Base-by-base conservation (phyloP, 164 flowering plant genomes). In the Buxus sempervirens region DNA sequence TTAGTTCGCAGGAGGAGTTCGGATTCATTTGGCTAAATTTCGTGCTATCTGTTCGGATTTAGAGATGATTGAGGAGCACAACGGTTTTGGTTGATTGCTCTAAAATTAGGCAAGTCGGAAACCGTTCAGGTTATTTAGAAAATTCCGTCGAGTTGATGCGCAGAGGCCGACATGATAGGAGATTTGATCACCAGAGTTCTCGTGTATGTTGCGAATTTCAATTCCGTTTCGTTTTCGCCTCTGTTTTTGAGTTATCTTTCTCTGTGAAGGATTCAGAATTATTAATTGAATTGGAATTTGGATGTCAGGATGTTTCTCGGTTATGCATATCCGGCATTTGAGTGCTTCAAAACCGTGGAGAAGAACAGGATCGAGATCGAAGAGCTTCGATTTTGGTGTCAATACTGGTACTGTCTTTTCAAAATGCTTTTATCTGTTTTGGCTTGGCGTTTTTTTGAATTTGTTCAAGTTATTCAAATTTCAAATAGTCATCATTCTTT, bases 381-480 rank as follows among this genome's bases (percentile, higher is more conserved):
- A 25, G 85, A 87, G 62, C 85, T 90, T 41, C 77, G 94, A 15
- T 88, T 88, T 73, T 93, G 98, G 98, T 93, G 98, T 64, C 91
- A 88, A 79, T 93, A 90, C 64, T 93, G 98, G 98, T 93, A 80
- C 42, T 26, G n/a, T n/a, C n/a, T n/a, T n/a, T n/a, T n/a, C n/a
- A n/a, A n/a, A n/a, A n/a, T n/a, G n/a, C n/a, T n/a, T n/a, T n/a
- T n/a, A n/a, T n/a, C n/a, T n/a, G n/a, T n/a, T n/a, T n/a, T n/a
- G 38, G 7, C 38, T 32, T 7, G 3, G 38, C 38, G 7, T 32
- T 32, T 32, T 32, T 7, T 32, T 32, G 38, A 32, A 32, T 32
- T 3, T 32, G 38, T 32, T 32, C n/a, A n/a, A n/a, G n/a, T n/a
- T 32, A 32, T 32, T 32, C 38, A 3, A n/a, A 32, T 32, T 32